A percentile compares a stretch with the other conserved stretches of the same genome.
Evolutionary conservation across 192 early-diverging fungal species (phyloP).

Genomic region (Jimgerdemannia flammicorona): DNA sequence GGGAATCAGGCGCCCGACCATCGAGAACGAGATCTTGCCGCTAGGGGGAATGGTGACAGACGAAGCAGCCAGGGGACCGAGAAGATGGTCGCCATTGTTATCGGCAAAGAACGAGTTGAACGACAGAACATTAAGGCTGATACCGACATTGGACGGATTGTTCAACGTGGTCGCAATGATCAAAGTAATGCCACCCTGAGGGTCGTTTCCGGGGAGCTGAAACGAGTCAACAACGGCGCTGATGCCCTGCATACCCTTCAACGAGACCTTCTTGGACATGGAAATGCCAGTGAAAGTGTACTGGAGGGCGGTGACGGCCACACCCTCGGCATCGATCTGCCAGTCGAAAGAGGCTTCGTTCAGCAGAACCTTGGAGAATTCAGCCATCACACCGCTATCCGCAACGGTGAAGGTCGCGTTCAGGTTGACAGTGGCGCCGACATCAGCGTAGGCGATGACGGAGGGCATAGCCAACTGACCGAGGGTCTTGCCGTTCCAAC

Average conservation of each 20-base stretch:
- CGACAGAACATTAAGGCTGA: slow-evolving; percentile 41
- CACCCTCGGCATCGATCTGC: slow-evolving; percentile 39
- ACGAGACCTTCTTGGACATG: slow-evolving; percentile 46
- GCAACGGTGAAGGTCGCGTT: slow-evolving; percentile 34
- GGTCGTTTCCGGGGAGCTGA: slow-evolving; percentile 49
- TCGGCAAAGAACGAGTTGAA: slow-evolving; percentile 39
- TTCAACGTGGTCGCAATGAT: slow-evolving; percentile 57
- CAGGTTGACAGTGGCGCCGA: slow-evolving; percentile 44
- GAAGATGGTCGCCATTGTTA: slow-evolving; percentile 41
- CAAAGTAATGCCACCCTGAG: slow-evolving; percentile 60
- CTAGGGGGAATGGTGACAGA: slow-evolving; percentile 19
- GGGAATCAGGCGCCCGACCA: slow-evolving; percentile 47
- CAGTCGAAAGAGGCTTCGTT: slow-evolving; percentile 42
- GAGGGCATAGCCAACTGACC: slow-evolving; percentile 45
- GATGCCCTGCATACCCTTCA: slow-evolving; percentile 42
- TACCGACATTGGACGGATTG: slow-evolving; percentile 52
- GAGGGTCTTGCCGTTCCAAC: slow-evolving; percentile 31
- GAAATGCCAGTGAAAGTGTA: slow-evolving; percentile 40
- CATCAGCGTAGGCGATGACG: slow-evolving; percentile 34
- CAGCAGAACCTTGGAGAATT: slow-evolving; percentile 48
- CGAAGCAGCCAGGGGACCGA: slow-evolving; percentile 14
- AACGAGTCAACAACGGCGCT: slow-evolving; percentile 34
- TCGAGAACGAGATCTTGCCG: slow-evolving; percentile 27
- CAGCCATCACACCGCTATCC: slow-evolving; percentile 36
- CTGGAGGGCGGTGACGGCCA: slow-evolving; percentile 49